phyloP scores from a whole-genome alignment of 2,329 filamentous ascomycete species.

The Pseudocercospora ulei region DNA sequence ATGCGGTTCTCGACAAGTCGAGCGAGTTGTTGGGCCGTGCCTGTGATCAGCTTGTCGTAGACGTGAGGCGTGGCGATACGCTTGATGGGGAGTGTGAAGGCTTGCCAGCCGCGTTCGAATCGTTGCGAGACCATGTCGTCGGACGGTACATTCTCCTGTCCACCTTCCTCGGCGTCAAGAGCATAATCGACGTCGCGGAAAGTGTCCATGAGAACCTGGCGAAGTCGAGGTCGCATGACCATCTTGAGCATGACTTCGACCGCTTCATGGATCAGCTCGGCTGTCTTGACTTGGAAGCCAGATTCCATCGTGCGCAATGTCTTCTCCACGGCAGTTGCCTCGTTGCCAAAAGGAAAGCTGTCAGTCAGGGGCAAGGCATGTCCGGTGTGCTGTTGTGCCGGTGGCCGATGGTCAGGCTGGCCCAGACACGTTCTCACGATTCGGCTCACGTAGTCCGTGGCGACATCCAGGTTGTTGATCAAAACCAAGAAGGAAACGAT shows the following conservation, averaged over 20 bases:
- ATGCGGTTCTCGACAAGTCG: slow-evolving; percentile 78
- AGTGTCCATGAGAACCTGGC: slow-evolving; percentile 73
- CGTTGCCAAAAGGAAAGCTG: slow-evolving; percentile 70
- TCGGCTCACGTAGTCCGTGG: slow-evolving; percentile 78
- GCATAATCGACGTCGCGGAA: slow-evolving; percentile 89
- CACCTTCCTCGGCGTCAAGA: slow-evolving; percentile 47
- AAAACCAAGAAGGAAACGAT: slow-evolving; percentile 83
- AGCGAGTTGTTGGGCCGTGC: slow-evolving; percentile 64
- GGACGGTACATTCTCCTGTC: slow-evolving; percentile 45
- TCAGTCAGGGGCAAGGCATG: slow-evolving; percentile 35
- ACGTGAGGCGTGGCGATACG: slow-evolving; percentile 71
- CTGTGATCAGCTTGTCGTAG: slow-evolving; percentile 64
- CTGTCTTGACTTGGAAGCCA: slow-evolving; percentile 66
- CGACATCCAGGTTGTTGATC: slow-evolving; percentile 90
- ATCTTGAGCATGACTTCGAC: slow-evolving; percentile 78
- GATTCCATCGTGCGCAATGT: slow-evolving; percentile 59
- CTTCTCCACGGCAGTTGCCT: slow-evolving; percentile 59
- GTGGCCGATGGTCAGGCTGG: slow-evolving; percentile 8
- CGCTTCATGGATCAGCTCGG: slow-evolving; percentile 73
- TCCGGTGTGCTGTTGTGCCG: slow-evolving; percentile 4
- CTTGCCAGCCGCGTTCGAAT: slow-evolving; percentile 78
- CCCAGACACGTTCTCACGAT: slow-evolving; percentile 64
- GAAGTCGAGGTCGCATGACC: slow-evolving; percentile 73
- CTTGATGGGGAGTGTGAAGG: slow-evolving; percentile 71
- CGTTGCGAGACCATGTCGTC: slow-evolving; percentile 61